Base-by-base conservation (phyloP, 768 basidiomycete genomes). In the Lentinula sp. region DNA sequence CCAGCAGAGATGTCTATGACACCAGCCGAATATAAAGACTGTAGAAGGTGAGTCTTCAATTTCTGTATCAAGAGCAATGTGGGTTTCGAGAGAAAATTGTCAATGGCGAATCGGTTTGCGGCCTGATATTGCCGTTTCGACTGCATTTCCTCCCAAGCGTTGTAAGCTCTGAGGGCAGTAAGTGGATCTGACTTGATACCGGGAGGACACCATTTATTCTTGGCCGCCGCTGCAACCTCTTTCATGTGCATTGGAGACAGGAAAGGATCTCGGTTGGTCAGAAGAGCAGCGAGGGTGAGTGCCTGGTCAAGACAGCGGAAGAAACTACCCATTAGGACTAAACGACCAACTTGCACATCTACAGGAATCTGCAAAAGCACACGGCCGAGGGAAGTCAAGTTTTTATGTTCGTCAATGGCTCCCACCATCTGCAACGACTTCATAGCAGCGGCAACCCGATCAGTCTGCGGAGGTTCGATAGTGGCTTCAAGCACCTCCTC, bases 191-290 rank as follows among this genome's bases (percentile, higher is more conserved):
- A 95, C 43, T 86, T 82, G 75, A 91, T 95, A n/a, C 85, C 84
- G 23, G 76, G 78, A 4, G 89, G 85, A 15, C 85, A 81, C 90
- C 91, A 98, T 1, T 83, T 84, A 62, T 84, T 80, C 74, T 95
- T 95, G 70, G 81, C 80, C 18, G 78, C 80, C 42, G 84, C 77
- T 2, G 95, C 87, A 68, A 92, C 84, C 9, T 72, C 69, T 73
- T 90, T 92, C 59, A 88, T 76, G 54, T 87, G 84, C 71, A 89
- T 81, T 0, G 95, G 95, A 0, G 88, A 83, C 60, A 95, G 71
- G 79, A 97, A 98, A 5, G 95, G 93, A 62, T 96, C 94, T 35
- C 95, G 88, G 65, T 91, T 90, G 13, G 91, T 86, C 65, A 97
- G 75, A 66, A 97, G 88, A 5, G 93, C 93, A n/a, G 95, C 95